Conservation (phyloP, 257 asterid genomes). For the Coffea eugenioides region DNA sequence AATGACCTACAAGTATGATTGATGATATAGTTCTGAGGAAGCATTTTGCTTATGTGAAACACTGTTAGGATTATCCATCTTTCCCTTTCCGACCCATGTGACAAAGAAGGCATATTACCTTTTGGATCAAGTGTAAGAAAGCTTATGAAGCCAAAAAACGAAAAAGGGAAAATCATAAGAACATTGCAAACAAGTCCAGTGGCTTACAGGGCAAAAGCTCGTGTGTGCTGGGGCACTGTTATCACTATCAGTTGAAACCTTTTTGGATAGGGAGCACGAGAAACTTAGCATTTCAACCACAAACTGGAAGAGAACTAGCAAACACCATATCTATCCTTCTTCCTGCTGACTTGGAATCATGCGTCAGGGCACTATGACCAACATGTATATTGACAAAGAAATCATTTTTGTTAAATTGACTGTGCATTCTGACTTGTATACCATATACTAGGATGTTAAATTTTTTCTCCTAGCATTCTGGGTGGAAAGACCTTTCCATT, state of each 20-base stretch:
- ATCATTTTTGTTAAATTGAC: background rate
- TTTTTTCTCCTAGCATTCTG: no score
- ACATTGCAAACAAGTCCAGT: background rate
- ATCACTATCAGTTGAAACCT: background rate
- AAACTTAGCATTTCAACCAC: no score
- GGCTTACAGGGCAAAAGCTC: background rate
- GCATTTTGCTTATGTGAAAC: background rate
- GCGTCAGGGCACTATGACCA: slow-evolving; percentile 4
- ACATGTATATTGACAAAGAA: background rate
- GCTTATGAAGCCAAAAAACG: background rate
- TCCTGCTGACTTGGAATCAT: background rate
- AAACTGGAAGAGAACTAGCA: no score
- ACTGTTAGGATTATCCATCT: background rate
- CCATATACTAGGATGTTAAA: no score
- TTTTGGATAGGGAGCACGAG: background rate
- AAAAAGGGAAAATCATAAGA: background rate
- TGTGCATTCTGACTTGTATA: background rate
- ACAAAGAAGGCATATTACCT: background rate
- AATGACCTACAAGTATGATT: background rate
- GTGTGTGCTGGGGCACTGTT: background rate
- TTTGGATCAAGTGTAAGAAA: background rate
- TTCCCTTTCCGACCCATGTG: background rate
- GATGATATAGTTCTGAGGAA: background rate
- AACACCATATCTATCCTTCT: no score
- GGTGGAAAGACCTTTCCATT: no score